A percentile compares a stretch with the other conserved stretches of the same genome.
phyloP scores from a whole-genome alignment of 2,329 filamentous ascomycete species.

The Stemphylium vesicarium region DNA sequence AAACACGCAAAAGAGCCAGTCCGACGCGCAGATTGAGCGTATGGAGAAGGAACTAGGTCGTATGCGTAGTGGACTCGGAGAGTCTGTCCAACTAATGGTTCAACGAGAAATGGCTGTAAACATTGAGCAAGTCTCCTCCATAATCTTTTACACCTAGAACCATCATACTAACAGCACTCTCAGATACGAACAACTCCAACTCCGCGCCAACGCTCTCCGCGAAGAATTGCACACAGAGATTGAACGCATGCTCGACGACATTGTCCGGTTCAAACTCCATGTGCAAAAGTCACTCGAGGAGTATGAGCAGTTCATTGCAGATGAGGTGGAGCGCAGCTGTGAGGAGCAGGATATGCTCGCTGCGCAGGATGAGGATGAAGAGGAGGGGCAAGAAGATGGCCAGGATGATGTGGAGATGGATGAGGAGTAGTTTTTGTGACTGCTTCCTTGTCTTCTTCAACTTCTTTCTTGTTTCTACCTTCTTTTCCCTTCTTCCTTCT shows the following conservation, averaged over 20 bases:
- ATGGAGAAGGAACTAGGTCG: constrained; percentile 98
- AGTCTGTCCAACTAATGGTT: constrained; percentile 89
- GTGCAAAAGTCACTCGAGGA: constrained; percentile 91
- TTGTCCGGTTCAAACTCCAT: constrained; percentile 98
- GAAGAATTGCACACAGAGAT: constrained; percentile 98
- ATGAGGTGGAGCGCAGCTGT: constrained; percentile 78
- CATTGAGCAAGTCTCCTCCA: constrained; percentile 73
- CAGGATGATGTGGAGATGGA: constrained; percentile 1
- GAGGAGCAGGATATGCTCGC: constrained; percentile 55
- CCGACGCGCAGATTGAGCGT: constrained; percentile 94
- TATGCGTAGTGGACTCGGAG: constrained; percentile 82
- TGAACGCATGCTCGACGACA: constrained; percentile 93
- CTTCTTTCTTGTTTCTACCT: not conserved
- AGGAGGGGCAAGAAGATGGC: constrained; percentile 23
- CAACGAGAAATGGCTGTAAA: constrained; percentile 96
- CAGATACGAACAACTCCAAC: constrained; percentile 90
- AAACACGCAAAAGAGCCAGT: constrained; percentile 83
- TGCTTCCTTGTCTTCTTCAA: not conserved
- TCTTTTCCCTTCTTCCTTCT: not conserved
- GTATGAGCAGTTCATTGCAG: constrained; percentile 90
- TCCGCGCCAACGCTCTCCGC: constrained; percentile 80
- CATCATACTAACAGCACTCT: not conserved
- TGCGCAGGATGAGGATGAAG: constrained; percentile 31
- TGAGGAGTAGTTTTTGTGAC: not conserved
- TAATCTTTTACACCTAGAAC: not conserved